Conservation (phyloP, 2,329 filamentous ascomycete species). For the Cladophialophora exuberans region DNA sequence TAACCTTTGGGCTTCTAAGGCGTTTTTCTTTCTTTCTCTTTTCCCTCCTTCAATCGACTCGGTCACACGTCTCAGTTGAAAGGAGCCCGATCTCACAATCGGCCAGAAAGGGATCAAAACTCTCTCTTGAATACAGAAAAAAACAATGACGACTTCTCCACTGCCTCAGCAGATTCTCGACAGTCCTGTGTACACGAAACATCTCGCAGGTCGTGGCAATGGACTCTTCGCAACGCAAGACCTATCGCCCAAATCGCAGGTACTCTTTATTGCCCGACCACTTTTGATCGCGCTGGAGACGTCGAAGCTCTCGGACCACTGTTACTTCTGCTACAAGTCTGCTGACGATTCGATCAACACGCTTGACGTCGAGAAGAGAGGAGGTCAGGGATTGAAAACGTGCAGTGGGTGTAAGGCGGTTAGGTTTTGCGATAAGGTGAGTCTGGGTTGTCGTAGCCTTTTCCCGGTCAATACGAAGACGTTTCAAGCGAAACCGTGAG, state of each 20-base stretch:
- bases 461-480: no score
- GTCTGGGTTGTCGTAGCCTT: no score
- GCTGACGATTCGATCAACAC: slow-evolving; percentile 9
- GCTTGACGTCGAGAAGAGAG: slow-evolving; percentile 29
- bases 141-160: slow-evolving; percentile 2
- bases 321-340: slow-evolving; percentile 58
- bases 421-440: slow-evolving; percentile 63
- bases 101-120: no score
- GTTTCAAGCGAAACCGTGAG: no score
- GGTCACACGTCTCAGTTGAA: no score
- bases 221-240: slow-evolving; percentile 58
- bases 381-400: slow-evolving; percentile 48
- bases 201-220: slow-evolving; percentile 43
- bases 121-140: no score
- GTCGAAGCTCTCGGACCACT: slow-evolving; percentile 56
- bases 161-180: slow-evolving; percentile 11
- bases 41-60: no score
- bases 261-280: slow-evolving; percentile 55
- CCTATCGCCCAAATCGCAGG: slow-evolving; percentile 53
- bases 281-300: slow-evolving; percentile 60
- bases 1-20: no score
- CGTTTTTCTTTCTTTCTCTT: no score
- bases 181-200: slow-evolving; percentile 8
- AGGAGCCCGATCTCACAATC: no score
- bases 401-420: slow-evolving; percentile 63